phyloP scores from a whole-genome alignment of 1,284 basidiomycete genomes.

The Moesziomyces antarcticus region DNA sequence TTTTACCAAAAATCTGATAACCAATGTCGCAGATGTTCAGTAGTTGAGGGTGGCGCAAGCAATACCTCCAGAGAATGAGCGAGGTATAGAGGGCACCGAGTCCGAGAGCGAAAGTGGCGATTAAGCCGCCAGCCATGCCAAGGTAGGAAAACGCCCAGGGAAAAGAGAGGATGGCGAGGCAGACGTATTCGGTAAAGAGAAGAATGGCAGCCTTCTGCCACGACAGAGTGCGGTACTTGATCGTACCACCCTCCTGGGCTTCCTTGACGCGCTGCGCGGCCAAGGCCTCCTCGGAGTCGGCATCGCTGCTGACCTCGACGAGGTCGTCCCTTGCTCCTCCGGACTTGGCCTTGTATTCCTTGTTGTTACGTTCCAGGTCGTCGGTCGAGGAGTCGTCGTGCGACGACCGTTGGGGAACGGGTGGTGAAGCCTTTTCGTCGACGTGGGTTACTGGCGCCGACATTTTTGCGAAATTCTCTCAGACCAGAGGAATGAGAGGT shows the following conservation, averaged over 20 bases:
- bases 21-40: conserved; percentile 78
- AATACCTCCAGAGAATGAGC: conserved; percentile 72
- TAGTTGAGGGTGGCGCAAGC: conserved; percentile 72
- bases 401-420: conserved; percentile 9
- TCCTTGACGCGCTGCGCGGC: conserved; percentile 23
- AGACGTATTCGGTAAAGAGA: conserved; percentile 61
- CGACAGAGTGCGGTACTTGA: conserved; percentile 50
- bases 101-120: conserved; percentile 57
- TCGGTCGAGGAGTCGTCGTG: conserved; percentile 27
- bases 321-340: conserved; percentile 14
- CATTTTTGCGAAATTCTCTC: conserved; percentile 17
- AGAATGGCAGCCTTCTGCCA: conserved; percentile 59
- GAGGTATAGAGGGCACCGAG: conserved; percentile 59
- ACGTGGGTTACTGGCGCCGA: conserved; percentile 16
- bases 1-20: conserved; percentile 72
- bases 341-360: conserved; percentile 17
- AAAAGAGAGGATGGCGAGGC: conserved; percentile 60
- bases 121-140: conserved; percentile 62
- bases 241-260: conserved; percentile 50
- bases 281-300: conserved; percentile 30
- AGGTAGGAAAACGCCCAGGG: conserved; percentile 56
- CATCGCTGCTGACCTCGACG: conserved; percentile 26
- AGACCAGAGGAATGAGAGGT: too few species aligned
- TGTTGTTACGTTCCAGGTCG: conserved; percentile 26
- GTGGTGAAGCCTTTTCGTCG: conserved; percentile 24